These are phyloP conservation scores for Leptographium lundbergii DNA, from an alignment of 2,329 filamentous ascomycete species.

Conservation along the genomic window DNA sequence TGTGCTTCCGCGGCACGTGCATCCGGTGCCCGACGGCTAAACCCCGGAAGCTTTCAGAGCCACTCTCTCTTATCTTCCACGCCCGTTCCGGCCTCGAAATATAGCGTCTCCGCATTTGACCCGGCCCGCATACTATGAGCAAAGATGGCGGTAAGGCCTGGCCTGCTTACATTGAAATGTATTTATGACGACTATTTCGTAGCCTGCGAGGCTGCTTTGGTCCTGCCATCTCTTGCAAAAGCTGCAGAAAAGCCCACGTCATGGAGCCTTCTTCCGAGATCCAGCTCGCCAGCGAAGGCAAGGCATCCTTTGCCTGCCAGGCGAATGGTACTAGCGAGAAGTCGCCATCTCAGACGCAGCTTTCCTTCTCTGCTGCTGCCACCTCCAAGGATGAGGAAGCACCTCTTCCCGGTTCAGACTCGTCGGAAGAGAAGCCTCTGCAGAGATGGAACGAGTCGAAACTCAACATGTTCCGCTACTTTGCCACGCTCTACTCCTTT, in stretches of 20 bases:
- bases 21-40: not conserved
- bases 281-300: not conserved
- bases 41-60: not conserved
- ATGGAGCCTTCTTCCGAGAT: not conserved
- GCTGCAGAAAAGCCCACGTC: not conserved
- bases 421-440: slow-evolving; percentile 8
- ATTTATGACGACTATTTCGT: not conserved
- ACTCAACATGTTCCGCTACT: slow-evolving; percentile 44
- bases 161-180: no score
- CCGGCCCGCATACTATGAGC: not conserved
- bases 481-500: slow-evolving; percentile 48
- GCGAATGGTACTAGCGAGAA: not conserved
- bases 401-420: not conserved
- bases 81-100: not conserved
- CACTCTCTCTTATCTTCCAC: no score
- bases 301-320: not conserved
- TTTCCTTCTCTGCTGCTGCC: not conserved
- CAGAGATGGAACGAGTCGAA: slow-evolving; percentile 53
- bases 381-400: slow-evolving; percentile 9
- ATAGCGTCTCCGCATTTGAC: not conserved
- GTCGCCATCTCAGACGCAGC: not conserved
- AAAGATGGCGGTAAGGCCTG: not conserved
- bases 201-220: not conserved
- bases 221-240: not conserved
- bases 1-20: not conserved